These are phyloP conservation scores for Saccharum spontaneum DNA, from an alignment of 176 grass and related monocot species.

Conservation along the genomic window DNA sequence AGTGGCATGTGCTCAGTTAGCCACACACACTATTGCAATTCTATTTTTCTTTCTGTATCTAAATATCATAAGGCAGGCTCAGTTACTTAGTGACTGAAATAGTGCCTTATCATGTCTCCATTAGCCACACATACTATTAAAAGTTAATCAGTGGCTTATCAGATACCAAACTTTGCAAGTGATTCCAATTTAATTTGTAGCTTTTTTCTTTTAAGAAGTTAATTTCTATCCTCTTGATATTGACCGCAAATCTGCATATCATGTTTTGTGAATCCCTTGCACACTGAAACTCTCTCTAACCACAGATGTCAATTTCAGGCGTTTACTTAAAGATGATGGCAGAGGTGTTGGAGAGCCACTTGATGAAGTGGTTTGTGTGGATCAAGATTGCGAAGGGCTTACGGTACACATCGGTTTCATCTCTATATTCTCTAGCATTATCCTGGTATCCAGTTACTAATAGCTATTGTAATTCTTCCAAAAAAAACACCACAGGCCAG, in stretches of 20 bases:
- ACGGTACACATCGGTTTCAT: slow-evolving; percentile 45
- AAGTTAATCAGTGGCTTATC: neutral
- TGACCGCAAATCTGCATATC: neutral
- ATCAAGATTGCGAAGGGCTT: slow-evolving; percentile 60
- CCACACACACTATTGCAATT: neutral
- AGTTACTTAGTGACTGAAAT: neutral
- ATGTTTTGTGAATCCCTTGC: neutral
- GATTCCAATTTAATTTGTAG: neutral
- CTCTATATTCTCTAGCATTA: neutral
- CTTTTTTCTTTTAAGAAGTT: too few relatives aligned
- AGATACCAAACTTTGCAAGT: neutral
- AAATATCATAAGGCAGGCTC: neutral
- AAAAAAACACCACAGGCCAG: slow-evolving; percentile 35
- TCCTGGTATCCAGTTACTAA: neutral
- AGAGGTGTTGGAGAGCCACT: slow-evolving; percentile 72
- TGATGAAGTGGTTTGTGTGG: slow-evolving; percentile 70
- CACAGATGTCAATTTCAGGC: slow-evolving; percentile 42
- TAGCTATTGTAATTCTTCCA: neutral
- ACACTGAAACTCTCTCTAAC: slow-evolving; percentile 1
- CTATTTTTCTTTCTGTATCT: neutral
- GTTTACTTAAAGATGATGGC: slow-evolving; percentile 63
- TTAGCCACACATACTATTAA: neutral
- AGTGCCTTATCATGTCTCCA: neutral
- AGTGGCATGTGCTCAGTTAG: neutral
- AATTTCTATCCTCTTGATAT: neutral